Percentiles rank a stretch among this genome's conserved stretches.
These are phyloP conservation scores for Silene uniflora DNA, from an alignment of 148 eudicot genomes.

Conservation along the genomic window DNA sequence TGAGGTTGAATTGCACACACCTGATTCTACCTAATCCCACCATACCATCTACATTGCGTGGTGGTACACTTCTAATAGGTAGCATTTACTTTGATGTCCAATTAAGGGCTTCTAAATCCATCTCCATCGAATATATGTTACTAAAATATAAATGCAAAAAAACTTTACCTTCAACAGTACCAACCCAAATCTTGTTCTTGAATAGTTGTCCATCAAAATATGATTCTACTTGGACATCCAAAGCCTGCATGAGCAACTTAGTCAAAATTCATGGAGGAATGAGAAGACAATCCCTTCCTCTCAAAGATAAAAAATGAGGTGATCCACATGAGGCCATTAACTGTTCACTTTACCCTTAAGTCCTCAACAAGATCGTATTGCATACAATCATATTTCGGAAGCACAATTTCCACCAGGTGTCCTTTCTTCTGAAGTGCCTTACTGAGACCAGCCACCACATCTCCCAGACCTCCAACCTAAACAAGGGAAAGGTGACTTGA, in stretches of 20 bases:
- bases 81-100: neutral
- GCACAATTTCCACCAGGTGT: conserved; percentile 78
- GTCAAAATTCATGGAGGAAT: conserved; percentile 14
- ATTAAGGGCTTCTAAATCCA: neutral
- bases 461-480: conserved; percentile 98
- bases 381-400: conserved; percentile 97
- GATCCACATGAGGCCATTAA: conserved; percentile 2
- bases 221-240: conserved; percentile 76
- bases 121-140: neutral
- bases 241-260: conserved; percentile 42
- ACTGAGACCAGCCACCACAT: conserved; percentile 93
- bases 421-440: conserved; percentile 94
- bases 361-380: conserved; percentile 60
- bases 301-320: neutral
- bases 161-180: conserved; percentile 81
- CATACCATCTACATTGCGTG: neutral
- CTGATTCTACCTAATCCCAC: neutral
- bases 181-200: conserved; percentile 85
- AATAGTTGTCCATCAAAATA: conserved; percentile 80
- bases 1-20: neutral
- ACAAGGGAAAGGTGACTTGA: conserved; percentile 7
- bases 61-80: neutral
- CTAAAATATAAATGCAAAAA: neutral
- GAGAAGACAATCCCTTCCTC: neutral
- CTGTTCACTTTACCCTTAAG: conserved; percentile 54